Percentiles rank a stretch among this genome's conserved stretches.
phyloP scores from a whole-genome alignment of 805 yeast species.

The Metschnikowia santaceciliae region DNA sequence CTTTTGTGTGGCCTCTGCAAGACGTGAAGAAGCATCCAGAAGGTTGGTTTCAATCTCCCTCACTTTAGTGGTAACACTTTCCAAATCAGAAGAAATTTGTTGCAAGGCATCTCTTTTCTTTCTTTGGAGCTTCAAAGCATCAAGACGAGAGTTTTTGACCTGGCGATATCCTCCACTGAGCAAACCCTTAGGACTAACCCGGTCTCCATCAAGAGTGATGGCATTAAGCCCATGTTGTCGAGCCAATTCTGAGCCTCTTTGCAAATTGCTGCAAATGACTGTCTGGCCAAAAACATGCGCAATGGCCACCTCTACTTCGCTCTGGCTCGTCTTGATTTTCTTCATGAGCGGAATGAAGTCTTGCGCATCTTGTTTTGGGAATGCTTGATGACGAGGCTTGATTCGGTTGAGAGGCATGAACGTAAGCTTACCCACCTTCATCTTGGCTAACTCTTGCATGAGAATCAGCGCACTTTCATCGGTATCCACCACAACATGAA shows the following conservation, averaged over 20 bases:
- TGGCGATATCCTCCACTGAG: constrained; percentile 87
- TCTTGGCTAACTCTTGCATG: constrained; percentile 70
- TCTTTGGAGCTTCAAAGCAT: constrained; percentile 56
- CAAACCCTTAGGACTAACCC: constrained; percentile 79
- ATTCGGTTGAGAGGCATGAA: constrained; percentile 86
- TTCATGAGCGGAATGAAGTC: constrained; percentile 75
- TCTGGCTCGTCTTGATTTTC: constrained; percentile 59
- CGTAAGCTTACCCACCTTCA: constrained; percentile 79
- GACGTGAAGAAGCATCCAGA: constrained; percentile 45
- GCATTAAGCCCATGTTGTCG: constrained; percentile 60
- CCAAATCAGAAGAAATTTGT: constrained; percentile 33
- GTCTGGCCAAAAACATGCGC: constrained; percentile 78
- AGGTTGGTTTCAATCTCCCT: constrained; percentile 48
- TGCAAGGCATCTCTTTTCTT: constrained; percentile 44
- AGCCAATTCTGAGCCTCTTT: constrained; percentile 64
- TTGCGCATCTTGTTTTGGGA: constrained; percentile 55
- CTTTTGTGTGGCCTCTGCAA: constrained; percentile 30
- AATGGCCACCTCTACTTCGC: constrained; percentile 59
- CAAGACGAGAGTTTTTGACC: constrained; percentile 61
- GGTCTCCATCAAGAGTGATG: constrained; percentile 89
- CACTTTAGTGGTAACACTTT: constrained; percentile 32
- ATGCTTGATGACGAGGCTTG: constrained; percentile 35
- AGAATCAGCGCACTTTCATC: constrained; percentile 78
- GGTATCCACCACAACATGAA: constrained; percentile 84
- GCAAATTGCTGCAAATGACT: constrained; percentile 68